These are phyloP conservation scores for Cochlearia excelsa DNA, from an alignment of 345 rosid species.

Conservation along the genomic window DNA sequence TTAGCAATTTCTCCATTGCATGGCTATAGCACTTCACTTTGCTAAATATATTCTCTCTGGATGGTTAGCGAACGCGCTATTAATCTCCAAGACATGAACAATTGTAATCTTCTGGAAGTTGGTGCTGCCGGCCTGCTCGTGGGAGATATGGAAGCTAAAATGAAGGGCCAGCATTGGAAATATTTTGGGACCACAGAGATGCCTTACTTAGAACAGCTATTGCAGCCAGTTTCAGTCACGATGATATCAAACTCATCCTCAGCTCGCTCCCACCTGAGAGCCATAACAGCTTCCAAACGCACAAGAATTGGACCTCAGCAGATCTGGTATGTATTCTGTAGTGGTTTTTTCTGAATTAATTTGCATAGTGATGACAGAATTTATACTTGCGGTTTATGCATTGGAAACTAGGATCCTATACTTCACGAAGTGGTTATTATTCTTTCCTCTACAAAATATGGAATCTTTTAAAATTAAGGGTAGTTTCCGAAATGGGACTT, in stretches of 20 bases:
- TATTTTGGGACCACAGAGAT: slow-evolving; percentile 82
- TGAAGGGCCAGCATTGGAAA: slow-evolving; percentile 92
- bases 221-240: slow-evolving; percentile 85
- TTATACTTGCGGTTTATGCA: slow-evolving; percentile 17
- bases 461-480: background rate
- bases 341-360: slow-evolving; percentile 7
- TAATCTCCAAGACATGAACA: slow-evolving; percentile 66
- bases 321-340: slow-evolving; percentile 57
- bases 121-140: slow-evolving; percentile 97
- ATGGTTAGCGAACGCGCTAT: slow-evolving; percentile 46
- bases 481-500: slow-evolving; percentile 10
- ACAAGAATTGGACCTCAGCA: slow-evolving; percentile 72
- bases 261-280: slow-evolving; percentile 74
- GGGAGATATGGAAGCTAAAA: slow-evolving; percentile 90
- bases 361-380: slow-evolving; percentile 18
- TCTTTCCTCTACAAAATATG: slow-evolving; percentile 9
- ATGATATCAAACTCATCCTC: slow-evolving; percentile 70
- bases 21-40: slow-evolving; percentile 19
- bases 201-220: slow-evolving; percentile 92
- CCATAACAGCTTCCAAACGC: slow-evolving; percentile 89
- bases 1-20: slow-evolving; percentile 7
- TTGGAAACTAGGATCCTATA: slow-evolving; percentile 11
- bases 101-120: slow-evolving; percentile 75
- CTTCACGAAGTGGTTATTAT: slow-evolving; percentile 18
- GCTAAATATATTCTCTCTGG: slow-evolving; percentile 21